Evolutionary conservation across 164 flowering plant species (phyloP).

Genomic region (Magnolia officinalis): DNA sequence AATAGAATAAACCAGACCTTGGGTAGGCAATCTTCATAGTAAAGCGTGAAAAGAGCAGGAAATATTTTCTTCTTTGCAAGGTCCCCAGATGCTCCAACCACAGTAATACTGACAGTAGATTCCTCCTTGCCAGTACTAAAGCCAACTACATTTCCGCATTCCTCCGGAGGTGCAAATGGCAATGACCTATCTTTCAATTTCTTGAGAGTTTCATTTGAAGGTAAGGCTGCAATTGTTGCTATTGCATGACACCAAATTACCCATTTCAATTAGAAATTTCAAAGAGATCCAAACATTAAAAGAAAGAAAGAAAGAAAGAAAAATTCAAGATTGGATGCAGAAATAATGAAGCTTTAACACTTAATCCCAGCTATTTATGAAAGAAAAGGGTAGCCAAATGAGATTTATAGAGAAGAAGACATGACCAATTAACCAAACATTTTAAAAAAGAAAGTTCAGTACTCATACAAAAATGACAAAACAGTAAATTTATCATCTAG

Average conservation of each 20-base stretch:
- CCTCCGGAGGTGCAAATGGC: conserved; percentile 34
- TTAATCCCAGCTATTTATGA: no score
- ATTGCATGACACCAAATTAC: conserved; percentile 19
- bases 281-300: not conserved
- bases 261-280: not conserved
- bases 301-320: no score
- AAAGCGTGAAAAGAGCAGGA: conserved; percentile 92
- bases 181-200: conserved; percentile 35
- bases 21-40: conserved; percentile 76
- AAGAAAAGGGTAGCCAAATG: no score
- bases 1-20: conserved; percentile 33
- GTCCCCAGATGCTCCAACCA: conserved; percentile 98
- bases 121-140: conserved; percentile 28
- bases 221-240: conserved; percentile 28
- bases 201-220: conserved; percentile 31
- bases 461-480: no score
- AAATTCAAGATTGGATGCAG: not conserved
- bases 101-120: conserved; percentile 74
- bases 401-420: not conserved
- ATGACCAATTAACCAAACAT: no score
- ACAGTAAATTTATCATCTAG: no score
- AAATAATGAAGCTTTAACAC: not conserved
- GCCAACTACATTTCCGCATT: conserved; percentile 17
- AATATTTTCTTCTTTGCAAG: conserved; percentile 96
- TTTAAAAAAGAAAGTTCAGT: no score